Conservation (phyloP, 225 moss, liverwort and hornwort species). For the Polytrichum commune region DNA sequence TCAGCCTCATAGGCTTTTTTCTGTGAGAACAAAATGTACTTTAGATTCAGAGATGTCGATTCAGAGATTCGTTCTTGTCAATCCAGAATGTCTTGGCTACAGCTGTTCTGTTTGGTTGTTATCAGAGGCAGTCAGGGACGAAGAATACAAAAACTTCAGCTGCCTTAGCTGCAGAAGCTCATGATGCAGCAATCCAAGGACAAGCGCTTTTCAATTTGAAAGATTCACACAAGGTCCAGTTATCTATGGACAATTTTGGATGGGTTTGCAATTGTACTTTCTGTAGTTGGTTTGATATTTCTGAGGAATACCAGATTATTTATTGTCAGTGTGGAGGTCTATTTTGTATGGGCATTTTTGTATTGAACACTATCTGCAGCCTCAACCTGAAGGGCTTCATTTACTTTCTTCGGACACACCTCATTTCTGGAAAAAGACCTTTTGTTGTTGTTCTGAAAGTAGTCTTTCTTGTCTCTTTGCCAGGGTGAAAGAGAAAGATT, state of each 20-base stretch:
- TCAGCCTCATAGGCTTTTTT: too few relatives aligned
- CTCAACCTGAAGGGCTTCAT: too few relatives aligned
- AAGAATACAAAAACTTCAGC: slow-evolving; percentile 54
- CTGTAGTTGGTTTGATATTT: not conserved
- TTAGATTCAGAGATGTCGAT: too few relatives aligned
- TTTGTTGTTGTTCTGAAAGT: too few relatives aligned
- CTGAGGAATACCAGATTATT: not conserved
- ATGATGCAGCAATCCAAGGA: slow-evolving; percentile 77
- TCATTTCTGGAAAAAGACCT: too few relatives aligned
- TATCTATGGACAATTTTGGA: not conserved
- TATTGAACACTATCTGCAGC: too few relatives aligned
- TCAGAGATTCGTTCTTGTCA: too few relatives aligned
- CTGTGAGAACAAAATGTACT: too few relatives aligned
- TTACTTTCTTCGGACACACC: too few relatives aligned
- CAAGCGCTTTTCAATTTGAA: slow-evolving; percentile 79
- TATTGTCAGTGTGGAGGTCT: not conserved
- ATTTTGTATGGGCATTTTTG: not conserved
- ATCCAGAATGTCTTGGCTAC: too few relatives aligned
- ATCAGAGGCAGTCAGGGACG: slow-evolving; percentile 42
- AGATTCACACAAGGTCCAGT: slow-evolving; percentile 68
- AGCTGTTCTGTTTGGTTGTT: not conserved
- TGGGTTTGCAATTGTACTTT: not conserved
- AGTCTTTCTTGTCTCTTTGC: slow-evolving; percentile 7
- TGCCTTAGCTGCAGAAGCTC: slow-evolving; percentile 44
- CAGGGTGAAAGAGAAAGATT: slow-evolving; percentile 50